A percentile compares a stretch with the other conserved stretches of the same genome.
These are phyloP conservation scores for Penicillium pancosmium DNA, from an alignment of 495 filamentous ascomycete species.

Conservation along the genomic window DNA sequence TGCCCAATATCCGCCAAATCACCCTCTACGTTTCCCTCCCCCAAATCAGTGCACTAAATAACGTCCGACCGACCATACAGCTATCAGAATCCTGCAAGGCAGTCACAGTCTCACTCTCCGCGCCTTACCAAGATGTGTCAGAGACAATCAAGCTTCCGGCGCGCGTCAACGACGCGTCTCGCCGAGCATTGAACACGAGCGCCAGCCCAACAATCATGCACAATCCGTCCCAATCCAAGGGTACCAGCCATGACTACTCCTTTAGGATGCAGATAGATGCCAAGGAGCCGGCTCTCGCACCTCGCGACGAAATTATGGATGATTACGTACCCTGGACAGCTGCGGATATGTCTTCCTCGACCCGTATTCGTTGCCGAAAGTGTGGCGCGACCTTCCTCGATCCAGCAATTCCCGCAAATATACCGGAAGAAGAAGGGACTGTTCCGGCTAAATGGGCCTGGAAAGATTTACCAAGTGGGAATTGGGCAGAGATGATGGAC, in stretches of 20 bases:
- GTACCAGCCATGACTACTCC: conserved; percentile 42
- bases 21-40: conserved; percentile 71
- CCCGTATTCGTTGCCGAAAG: conserved; percentile 62
- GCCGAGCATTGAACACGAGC: conserved; percentile 20
- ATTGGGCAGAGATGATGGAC: conserved; percentile 99
- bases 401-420: neutral
- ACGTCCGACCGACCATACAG: conserved; percentile 29
- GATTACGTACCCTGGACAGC: conserved; percentile 75
- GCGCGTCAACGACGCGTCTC: conserved; percentile 46
- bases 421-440: neutral
- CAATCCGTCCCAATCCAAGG: neutral
- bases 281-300: conserved; percentile 28
- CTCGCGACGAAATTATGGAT: conserved; percentile 33
- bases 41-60: conserved; percentile 43
- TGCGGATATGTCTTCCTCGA: conserved; percentile 53
- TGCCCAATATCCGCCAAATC: conserved; percentile 84
- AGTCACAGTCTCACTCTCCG: conserved; percentile 43
- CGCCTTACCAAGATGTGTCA: conserved; percentile 46
- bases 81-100: conserved; percentile 45
- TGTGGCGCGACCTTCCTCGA: conserved; percentile 50
- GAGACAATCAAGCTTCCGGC: conserved; percentile 69
- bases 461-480: conserved; percentile 94
- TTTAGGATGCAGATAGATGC: conserved; percentile 71
- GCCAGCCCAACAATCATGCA: conserved; percentile 1
- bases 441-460: conserved; percentile 52